Base-by-base conservation (phyloP, 139 green algal genomes). In the Desmodesmus armatus region DNA sequence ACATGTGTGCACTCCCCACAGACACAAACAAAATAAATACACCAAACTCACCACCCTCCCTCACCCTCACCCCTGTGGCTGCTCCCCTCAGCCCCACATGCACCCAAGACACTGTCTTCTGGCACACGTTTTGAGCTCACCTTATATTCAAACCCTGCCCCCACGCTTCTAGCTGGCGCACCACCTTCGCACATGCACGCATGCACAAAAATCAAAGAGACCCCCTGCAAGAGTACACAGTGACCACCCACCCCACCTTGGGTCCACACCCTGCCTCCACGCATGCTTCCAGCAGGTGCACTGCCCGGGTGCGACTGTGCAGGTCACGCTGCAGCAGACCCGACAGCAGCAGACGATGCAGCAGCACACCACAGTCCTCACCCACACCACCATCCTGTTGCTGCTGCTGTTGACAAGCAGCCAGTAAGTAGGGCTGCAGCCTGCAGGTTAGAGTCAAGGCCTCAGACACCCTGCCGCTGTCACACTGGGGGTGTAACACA, bases 321-420 rank as follows among this genome's bases (percentile, higher is more conserved):
- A 7, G 7, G 55, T 84, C 53, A n/a, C 23, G 58, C 35, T 84
- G 78, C 60, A 35, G 6, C 37, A 84, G 60, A 2, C 78, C 78
- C 37, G 43, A 60, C 39, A 74, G 58, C 78, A 84, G 78, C 78
- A 84, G 53, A 58, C 75, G 60, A 39, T 23, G 23, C 60, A 84
- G 65, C 65, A 74, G 31, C 23, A 35, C 17, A n/a, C 58, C 17
- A 41, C 63, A 72, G n/a, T n/a, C n/a, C 63, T 21, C 37, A 53
- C 37, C 35, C 29, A 11, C 67, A 76, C 17, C 37, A 76, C 37
- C 23, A 72, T 5, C 63, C 27, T 72, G 29, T 27, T 72, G 63
- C 63, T 72, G 27, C 27, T 41, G 63, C 29, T 55, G 53, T 29
- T 71, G 37, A 43, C 33, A 53, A 43, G 76, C 76, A 29, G 41